Conservation (phyloP, 2,329 filamentous ascomycete species). For the Akanthomyces uredinophilus region DNA sequence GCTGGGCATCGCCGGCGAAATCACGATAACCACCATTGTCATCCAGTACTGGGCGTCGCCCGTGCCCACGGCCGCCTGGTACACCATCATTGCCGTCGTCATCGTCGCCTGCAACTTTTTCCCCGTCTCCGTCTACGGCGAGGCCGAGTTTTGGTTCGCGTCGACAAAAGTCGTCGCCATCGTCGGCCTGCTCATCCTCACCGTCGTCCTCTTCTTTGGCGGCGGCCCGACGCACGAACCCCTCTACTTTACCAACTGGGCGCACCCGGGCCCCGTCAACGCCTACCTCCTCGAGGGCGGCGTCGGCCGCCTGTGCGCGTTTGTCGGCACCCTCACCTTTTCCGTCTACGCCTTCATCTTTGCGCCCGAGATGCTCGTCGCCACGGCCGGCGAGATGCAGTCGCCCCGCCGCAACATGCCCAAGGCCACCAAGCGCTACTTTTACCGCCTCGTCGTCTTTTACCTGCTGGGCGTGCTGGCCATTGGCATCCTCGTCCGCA, state of each 20-base stretch:
- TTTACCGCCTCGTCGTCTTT: conserved; percentile 27
- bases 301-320: conserved; percentile 53
- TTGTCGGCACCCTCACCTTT: conserved; percentile 25
- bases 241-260: conserved; percentile 40
- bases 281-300: conserved; percentile 33
- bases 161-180: conserved; percentile 44
- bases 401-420: conserved; percentile 28
- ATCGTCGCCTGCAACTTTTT: conserved; percentile 19
- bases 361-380: conserved; percentile 25
- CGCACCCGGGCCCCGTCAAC: conserved; percentile 27
- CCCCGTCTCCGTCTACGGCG: conserved; percentile 42
- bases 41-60: conserved; percentile 21
- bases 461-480: conserved; percentile 25
- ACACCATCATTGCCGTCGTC: conserved; percentile 19
- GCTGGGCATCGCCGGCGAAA: conserved; percentile 18
- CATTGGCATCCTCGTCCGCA: conserved; percentile 26
- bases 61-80: conserved; percentile 18
- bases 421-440: conserved; percentile 25
- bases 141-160: conserved; percentile 46
- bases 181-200: conserved; percentile 43
- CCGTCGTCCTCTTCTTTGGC: conserved; percentile 41
- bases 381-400: conserved; percentile 29
- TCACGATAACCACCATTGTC: conserved; percentile 18
- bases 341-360: conserved; percentile 21
- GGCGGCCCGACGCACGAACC: conserved; percentile 39